Conservation (phyloP, 768 basidiomycete genomes). For the Scleroderma citrinum region DNA sequence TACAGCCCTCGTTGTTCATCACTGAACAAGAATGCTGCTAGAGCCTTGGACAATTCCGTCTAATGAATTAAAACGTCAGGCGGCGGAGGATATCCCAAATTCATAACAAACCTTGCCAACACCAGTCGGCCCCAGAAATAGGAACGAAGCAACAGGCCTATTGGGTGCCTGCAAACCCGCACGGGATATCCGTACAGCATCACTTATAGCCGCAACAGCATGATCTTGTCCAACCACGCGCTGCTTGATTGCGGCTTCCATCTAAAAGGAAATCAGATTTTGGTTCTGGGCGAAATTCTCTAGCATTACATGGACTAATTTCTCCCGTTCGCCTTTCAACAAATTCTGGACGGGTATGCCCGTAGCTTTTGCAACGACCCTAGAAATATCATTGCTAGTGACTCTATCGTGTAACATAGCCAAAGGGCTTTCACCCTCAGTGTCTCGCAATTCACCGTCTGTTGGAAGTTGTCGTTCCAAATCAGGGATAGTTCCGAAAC, state of each 20-base stretch:
- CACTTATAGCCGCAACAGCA: slow-evolving; percentile 77
- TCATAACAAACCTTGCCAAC: slow-evolving; percentile 60
- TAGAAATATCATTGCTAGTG: slow-evolving; percentile 82
- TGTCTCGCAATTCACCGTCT: slow-evolving; percentile 41
- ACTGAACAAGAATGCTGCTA: slow-evolving; percentile 86
- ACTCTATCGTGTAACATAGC: slow-evolving; percentile 81
- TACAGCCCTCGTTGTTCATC: slow-evolving; percentile 83
- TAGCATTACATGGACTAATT: slow-evolving; percentile 73
- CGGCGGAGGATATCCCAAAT: too few relatives aligned
- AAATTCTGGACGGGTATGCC: slow-evolving; percentile 89
- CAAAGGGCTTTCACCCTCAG: slow-evolving; percentile 36
- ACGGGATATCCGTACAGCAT: slow-evolving; percentile 89
- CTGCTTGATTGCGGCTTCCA: slow-evolving; percentile 73
- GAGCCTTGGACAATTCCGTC: slow-evolving; percentile 86
- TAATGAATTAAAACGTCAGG: slow-evolving; percentile 17
- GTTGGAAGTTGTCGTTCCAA: slow-evolving; percentile 65
- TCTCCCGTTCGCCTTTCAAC: slow-evolving; percentile 85
- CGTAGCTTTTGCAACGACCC: slow-evolving; percentile 83
- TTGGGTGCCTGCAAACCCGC: slow-evolving; percentile 87
- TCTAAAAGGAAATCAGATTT: slow-evolving; percentile 38
- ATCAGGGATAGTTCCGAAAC: slow-evolving; percentile 82
- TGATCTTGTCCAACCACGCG: slow-evolving; percentile 91
- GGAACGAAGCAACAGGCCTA: slow-evolving; percentile 86
- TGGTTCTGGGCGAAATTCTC: background rate
- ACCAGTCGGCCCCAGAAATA: slow-evolving; percentile 86